Conservation (phyloP, 225 moss, liverwort and hornwort genomes). For the Sphagnum contortum region DNA sequence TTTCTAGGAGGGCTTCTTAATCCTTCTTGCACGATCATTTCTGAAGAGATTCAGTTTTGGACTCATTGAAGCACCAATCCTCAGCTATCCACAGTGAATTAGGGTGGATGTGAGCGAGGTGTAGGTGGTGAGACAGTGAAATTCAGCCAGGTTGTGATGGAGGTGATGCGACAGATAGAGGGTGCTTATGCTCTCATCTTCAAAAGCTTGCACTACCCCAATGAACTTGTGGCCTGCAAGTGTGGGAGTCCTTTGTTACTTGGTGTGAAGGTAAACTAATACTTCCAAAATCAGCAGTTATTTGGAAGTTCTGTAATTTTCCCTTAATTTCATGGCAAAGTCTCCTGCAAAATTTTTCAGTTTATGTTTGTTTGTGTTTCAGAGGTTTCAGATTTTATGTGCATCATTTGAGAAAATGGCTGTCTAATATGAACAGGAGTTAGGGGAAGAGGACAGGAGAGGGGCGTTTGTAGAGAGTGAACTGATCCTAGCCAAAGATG, state of each 20-base stretch:
- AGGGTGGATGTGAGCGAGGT: not conserved
- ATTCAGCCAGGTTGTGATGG: conserved; percentile 94
- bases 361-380: no score
- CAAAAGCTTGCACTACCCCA: conserved; percentile 96
- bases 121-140: conserved; percentile 55
- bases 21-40: no score
- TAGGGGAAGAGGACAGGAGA: conserved; percentile 51
- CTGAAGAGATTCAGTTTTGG: no score
- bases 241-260: conserved; percentile 93
- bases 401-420: no score
- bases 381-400: no score
- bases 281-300: no score
- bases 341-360: no score
- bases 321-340: no score
- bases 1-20: no score
- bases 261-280: conserved; percentile 67
- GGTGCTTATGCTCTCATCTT: conserved; percentile 97
- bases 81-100: no score
- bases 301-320: no score
- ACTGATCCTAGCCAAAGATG: conserved; percentile 44
- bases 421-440: conserved; percentile 33
- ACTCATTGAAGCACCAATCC: no score
- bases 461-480: conserved; percentile 43
- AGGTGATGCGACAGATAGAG: conserved; percentile 96
- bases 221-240: conserved; percentile 95